Conservation (phyloP, 805 yeast species). For the Ogataea philodendri region DNA sequence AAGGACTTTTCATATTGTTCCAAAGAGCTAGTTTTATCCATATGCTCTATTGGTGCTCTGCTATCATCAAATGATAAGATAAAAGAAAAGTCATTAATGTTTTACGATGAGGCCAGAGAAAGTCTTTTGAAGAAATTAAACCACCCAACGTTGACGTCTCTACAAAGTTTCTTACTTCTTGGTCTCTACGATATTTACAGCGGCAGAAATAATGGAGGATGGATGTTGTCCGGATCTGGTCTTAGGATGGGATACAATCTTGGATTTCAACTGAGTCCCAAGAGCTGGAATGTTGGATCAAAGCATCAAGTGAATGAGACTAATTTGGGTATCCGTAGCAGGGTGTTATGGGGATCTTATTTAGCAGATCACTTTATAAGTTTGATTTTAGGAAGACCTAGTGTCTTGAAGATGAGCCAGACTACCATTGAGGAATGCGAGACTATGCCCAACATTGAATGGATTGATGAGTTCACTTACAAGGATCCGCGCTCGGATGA, state of each 20-base stretch:
- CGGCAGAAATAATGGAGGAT: conserved; percentile 56
- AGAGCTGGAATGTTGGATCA: conserved; percentile 49
- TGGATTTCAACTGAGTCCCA: conserved; percentile 61
- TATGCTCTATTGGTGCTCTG: conserved; percentile 59
- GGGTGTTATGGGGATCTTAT: conserved; percentile 68
- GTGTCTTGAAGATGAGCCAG: conserved; percentile 51
- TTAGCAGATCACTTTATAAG: conserved; percentile 64
- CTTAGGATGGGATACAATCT: conserved; percentile 63
- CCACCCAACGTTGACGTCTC: conserved; percentile 49
- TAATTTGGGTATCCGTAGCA: conserved; percentile 53
- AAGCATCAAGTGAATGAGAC: conserved; percentile 42
- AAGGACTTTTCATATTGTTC: conserved; percentile 54
- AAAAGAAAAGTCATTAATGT: conserved; percentile 40
- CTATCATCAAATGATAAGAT: conserved; percentile 44
- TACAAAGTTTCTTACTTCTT: conserved; percentile 56
- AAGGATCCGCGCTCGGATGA: conserved; percentile 13
- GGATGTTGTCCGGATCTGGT: conserved; percentile 64
- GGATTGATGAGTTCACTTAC: conserved; percentile 59
- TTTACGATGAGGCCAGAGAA: conserved; percentile 47
- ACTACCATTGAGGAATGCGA: conserved; percentile 60
- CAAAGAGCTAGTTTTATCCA: conserved; percentile 49
- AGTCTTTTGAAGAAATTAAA: conserved; percentile 41
- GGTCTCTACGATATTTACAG: conserved; percentile 62
- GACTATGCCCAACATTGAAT: conserved; percentile 57
- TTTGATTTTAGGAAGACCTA: conserved; percentile 57